Conservation (phyloP, 306 rosid species). For the Oxytropis ochrocephala region DNA sequence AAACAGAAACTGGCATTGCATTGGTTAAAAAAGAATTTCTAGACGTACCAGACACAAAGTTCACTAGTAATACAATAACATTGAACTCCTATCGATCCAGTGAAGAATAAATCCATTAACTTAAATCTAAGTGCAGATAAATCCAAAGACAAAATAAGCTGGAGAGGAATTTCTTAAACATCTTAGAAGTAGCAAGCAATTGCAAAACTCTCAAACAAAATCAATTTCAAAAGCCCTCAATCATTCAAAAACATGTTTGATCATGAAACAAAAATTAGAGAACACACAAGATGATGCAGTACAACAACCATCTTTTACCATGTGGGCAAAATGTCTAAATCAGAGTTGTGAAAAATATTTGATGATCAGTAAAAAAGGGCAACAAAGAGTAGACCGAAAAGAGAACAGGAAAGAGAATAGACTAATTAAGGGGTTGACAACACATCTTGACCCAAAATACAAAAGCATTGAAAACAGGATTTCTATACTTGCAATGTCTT, state of each 20-base stretch:
- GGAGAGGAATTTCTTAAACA: not conserved
- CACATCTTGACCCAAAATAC: no score
- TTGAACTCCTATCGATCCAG: not conserved
- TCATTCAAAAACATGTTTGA: not conserved
- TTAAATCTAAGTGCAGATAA: not conserved
- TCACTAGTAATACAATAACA: not conserved
- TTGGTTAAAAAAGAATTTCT: not conserved
- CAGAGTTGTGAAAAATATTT: no score
- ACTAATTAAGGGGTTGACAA: no score
- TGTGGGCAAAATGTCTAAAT: no score
- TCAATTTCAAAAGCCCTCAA: not conserved
- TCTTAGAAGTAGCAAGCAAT: not conserved
- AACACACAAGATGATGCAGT: not conserved
- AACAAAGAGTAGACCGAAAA: no score
- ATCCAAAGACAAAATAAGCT: no score
- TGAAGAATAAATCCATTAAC: not conserved
- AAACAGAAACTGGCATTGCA: not conserved
- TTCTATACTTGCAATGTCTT: no score
- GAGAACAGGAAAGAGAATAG: no score
- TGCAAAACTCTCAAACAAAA: not conserved
- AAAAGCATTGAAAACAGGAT: no score
- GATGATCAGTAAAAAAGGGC: no score
- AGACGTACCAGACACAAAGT: not conserved
- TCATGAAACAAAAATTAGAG: not conserved
- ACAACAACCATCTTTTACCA: not conserved